Conservation (phyloP, 2,329 filamentous ascomycete genomes). For the Thelonectria discophora region DNA sequence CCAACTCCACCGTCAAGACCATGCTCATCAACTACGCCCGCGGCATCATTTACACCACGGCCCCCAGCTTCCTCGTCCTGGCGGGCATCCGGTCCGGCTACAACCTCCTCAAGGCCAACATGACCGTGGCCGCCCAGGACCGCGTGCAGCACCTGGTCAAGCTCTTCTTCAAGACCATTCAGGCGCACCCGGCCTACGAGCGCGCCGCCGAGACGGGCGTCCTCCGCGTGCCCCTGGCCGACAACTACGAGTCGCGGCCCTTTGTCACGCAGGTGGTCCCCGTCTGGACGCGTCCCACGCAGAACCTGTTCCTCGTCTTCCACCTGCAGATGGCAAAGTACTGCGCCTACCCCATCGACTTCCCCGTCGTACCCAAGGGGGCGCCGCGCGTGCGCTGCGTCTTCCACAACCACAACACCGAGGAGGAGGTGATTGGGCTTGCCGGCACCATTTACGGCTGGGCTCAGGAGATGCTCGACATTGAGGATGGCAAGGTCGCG, state of each 20-base stretch:
- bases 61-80: conserved; percentile 34
- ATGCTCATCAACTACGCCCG: conserved; percentile 35
- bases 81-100: conserved; percentile 34
- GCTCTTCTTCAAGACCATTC: conserved; percentile 41
- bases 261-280: conserved; percentile 44
- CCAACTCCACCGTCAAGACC: conserved; percentile 28
- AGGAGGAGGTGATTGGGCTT: conserved; percentile 12
- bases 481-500: conserved; percentile 15
- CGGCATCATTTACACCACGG: conserved; percentile 31
- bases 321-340: conserved; percentile 21
- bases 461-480: conserved; percentile 26
- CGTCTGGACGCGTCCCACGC: conserved; percentile 36
- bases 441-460: conserved; percentile 9
- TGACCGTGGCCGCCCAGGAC: conserved; percentile 16
- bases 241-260: conserved; percentile 38
- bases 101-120: conserved; percentile 24
- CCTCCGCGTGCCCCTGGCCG: conserved; percentile 41
- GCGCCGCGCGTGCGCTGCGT: conserved; percentile 16
- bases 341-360: conserved; percentile 20
- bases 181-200: conserved; percentile 34
- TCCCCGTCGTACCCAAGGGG: conserved; percentile 26
- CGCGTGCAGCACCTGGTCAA: conserved; percentile 39
- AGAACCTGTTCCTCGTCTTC: conserved; percentile 23
- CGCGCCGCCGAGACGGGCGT: conserved; percentile 39
- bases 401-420: conserved; percentile 25